Conservation (phyloP, 2,329 filamentous ascomycete genomes). For the Colletotrichum acutatum region DNA sequence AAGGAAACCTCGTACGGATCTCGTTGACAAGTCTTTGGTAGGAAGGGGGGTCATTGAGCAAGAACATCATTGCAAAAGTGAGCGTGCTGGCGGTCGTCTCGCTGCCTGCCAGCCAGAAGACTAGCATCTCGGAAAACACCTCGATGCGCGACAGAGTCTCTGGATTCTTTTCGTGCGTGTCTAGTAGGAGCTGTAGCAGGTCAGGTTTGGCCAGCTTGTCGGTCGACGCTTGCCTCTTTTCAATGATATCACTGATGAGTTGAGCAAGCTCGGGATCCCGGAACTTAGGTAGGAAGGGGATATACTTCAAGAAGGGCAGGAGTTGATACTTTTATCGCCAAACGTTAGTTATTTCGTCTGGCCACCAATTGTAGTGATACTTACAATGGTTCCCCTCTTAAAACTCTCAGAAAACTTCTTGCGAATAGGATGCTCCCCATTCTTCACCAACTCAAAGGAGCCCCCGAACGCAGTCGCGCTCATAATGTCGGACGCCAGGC, state of each 20-base stretch:
- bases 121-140: not conserved
- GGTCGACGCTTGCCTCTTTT: not conserved
- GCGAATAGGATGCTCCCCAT: not conserved
- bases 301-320: not conserved
- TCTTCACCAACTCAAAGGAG: not conserved
- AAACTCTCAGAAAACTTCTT: not conserved
- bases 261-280: constrained; percentile 4
- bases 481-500: not conserved
- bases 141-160: not conserved
- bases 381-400: not conserved
- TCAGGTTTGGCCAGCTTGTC: not conserved
- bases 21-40: not conserved
- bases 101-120: not conserved
- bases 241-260: not conserved
- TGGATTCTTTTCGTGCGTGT: not conserved
- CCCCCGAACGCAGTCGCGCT: not conserved
- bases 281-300: constrained; percentile 5
- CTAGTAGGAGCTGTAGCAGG: not conserved
- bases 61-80: not conserved
- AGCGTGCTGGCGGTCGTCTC: not conserved
- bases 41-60: not conserved
- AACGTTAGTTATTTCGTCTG: not conserved
- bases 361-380: not conserved
- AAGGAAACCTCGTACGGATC: not conserved
- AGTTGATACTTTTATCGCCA: constrained; percentile 12